These are phyloP conservation scores for Neocucurbitaria cava DNA, from an alignment of 2,329 filamentous ascomycete species.

Conservation along the genomic window DNA sequence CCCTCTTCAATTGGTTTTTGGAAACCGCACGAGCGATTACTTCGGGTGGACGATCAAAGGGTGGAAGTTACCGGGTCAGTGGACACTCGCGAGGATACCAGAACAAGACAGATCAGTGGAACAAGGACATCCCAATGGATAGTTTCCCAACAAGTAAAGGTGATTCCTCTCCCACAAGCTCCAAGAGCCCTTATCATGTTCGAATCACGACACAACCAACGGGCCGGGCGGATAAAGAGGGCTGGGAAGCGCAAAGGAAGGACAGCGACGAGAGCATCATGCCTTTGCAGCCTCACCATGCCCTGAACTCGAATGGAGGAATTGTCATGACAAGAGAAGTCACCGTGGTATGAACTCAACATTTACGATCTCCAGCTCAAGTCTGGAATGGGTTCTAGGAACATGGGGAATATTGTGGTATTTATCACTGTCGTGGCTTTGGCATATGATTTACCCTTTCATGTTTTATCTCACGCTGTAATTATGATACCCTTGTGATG, in stretches of 20 bases:
- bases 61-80: slow-evolving; percentile 16
- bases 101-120: slow-evolving; percentile 19
- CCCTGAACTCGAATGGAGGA: slow-evolving; percentile 12
- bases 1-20: slow-evolving; percentile 32
- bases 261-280: slow-evolving; percentile 26
- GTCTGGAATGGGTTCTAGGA: background rate
- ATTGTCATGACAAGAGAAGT: slow-evolving; percentile 32
- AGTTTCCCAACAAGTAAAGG: slow-evolving; percentile 9
- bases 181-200: slow-evolving; percentile 22
- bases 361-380: background rate
- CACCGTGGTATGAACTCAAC: slow-evolving; percentile 8
- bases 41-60: slow-evolving; percentile 19
- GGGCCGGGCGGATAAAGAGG: slow-evolving; percentile 22
- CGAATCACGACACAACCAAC: slow-evolving; percentile 18
- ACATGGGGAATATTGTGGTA: background rate
- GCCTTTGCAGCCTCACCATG: slow-evolving; percentile 14
- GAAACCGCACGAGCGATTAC: slow-evolving; percentile 30
- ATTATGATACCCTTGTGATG: background rate
- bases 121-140: slow-evolving; percentile 20
- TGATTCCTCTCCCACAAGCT: background rate
- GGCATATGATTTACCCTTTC: background rate
- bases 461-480: background rate
- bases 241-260: slow-evolving; percentile 25
- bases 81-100: slow-evolving; percentile 27
- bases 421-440: background rate